phyloP scores from a whole-genome alignment of 2,329 filamentous ascomycete species.

The Fusarium protoensiforme region DNA sequence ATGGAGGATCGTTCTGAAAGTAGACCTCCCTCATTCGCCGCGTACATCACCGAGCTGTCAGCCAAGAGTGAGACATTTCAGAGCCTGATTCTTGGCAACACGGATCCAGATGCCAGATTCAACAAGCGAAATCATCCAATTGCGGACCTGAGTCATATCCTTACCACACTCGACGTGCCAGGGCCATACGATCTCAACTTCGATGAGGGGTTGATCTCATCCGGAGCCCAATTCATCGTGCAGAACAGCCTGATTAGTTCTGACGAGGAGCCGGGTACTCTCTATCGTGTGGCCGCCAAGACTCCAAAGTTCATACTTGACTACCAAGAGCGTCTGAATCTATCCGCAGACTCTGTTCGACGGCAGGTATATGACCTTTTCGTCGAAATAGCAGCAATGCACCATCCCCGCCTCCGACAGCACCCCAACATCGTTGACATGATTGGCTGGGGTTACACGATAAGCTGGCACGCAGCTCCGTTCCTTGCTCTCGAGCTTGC shows the following conservation, averaged over 20 bases:
- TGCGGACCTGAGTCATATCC: background rate
- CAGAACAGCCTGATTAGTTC: background rate
- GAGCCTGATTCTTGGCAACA: background rate
- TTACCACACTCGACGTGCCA: background rate
- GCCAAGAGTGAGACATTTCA: background rate
- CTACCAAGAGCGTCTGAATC: background rate
- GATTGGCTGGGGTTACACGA: background rate
- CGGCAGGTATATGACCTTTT: background rate
- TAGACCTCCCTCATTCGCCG: background rate
- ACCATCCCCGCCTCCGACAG: background rate
- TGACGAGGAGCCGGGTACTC: background rate
- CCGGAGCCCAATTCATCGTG: background rate
- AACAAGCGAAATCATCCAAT: background rate
- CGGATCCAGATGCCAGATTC: background rate
- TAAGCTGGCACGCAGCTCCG: background rate
- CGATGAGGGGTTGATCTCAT: background rate
- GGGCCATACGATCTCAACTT: background rate
- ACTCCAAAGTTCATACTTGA: background rate
- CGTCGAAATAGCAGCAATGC: background rate
- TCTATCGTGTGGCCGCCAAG: background rate
- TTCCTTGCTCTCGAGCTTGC: background rate
- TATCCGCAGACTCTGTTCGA: background rate
- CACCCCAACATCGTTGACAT: background rate
- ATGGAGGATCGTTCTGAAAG: background rate
- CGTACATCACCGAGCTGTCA: background rate